Evolutionary conservation across 805 yeast genomes (phyloP), one percentile per base, ranked within the genome.

Genomic region (Barnettozyma vustinii): DNA sequence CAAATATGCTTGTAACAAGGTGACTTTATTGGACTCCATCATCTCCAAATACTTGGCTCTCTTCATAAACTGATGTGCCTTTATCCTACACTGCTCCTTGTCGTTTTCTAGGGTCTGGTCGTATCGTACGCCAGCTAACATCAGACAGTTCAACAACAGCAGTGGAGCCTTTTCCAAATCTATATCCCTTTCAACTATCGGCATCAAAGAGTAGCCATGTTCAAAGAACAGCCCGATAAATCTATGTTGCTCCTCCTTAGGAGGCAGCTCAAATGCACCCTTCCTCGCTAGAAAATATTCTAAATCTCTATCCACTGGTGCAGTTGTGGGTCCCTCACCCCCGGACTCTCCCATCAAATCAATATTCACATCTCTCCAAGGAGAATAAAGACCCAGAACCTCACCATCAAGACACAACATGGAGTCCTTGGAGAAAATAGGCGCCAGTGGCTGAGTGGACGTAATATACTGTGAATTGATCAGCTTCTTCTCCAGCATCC

Each of bases 361-460:
- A 32, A 20, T 40, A 23, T 50, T 33, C 5, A 40, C 33, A 18
- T 44, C 45, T 32, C 50, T 46, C 52, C 52, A 50, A 3, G 52
- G 52, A 5, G 47, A 44, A 32, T 43, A 50, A 2, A 50, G 37
- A 4, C 52, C 52, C 23, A 50, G n/a, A 1, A 50, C 44, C 41
- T 50, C 52, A 36, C 52, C 52, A 41, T 50, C 52, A 10, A 50
- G 37, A 21, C 48, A 46, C 16, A 50, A 25, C 26, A 50, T 39
- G 5, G 52, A 46, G 26, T 50, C 52, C 20, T 45, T 47, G 6
- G 52, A 50, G 7, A 50, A 36, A 9, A 50, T 44, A 8, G 52
- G 52, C 1, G 52, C 52, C 30, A 50, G 23, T 1, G 52, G 52
- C 19, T 50, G 52, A 3, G 52, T 46, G 26, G 52, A 46, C 15